phyloP scores from a whole-genome alignment of 1,284 basidiomycete species.

The Trichosporon sp. region DNA sequence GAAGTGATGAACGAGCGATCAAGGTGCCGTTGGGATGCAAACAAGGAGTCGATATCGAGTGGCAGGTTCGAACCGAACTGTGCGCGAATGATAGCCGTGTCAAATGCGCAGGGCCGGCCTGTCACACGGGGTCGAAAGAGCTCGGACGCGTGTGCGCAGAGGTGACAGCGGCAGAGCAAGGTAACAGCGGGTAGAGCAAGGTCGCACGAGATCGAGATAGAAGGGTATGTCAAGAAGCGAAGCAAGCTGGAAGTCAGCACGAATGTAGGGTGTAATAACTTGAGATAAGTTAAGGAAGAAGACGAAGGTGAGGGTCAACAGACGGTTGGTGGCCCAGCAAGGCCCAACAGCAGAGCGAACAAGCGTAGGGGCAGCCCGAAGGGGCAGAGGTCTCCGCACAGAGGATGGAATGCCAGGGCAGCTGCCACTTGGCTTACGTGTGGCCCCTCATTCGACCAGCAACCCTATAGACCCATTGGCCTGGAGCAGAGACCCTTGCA shows the following conservation, averaged over 20 bases:
- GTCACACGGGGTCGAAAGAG: background rate
- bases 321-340: background rate
- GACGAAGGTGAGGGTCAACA: background rate
- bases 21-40: no score
- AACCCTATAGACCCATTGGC: background rate
- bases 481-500: background rate
- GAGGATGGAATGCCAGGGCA: background rate
- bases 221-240: background rate
- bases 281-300: background rate
- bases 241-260: background rate
- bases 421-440: conserved; percentile 3
- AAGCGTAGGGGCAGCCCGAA: background rate
- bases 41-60: no score
- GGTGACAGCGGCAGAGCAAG: background rate
- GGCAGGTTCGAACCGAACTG: background rate
- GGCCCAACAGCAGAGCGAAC: background rate
- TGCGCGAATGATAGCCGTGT: background rate
- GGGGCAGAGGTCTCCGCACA: background rate
- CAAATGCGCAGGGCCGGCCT: background rate
- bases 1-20: no score
- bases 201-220: background rate
- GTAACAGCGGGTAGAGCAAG: no score
- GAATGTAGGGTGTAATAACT: background rate
- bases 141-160: background rate
- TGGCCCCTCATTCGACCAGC: background rate